Base-by-base conservation (phyloP, 1,284 basidiomycete genomes). In the Rhodotorula sp. region DNA sequence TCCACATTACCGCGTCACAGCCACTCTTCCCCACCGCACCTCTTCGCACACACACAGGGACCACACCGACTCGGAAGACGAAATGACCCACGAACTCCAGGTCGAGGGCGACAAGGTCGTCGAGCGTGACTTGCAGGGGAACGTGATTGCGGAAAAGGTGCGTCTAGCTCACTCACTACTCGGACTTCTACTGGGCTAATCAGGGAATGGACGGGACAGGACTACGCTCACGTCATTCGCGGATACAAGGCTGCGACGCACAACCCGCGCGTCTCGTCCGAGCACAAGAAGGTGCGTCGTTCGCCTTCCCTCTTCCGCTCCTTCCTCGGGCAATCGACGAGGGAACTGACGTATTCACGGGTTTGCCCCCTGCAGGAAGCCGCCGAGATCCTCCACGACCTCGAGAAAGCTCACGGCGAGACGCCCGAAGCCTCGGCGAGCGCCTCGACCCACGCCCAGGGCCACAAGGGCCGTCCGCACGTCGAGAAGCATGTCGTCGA, bases 51-150 rank as follows among this genome's bases (percentile, higher is more conserved):
- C 24, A 57, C 44, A 7, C n/a, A 44, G 36, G 24, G 39, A 27
- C 30, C 47, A 48, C 30, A 54, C 20, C 24, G 53, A 34, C 11
- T 10, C 11, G 13, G 36, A 39, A 44, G 39, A 44, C 39, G 39
- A 44, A 17, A 44, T 44, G 61, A 32, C 44, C 15, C 67, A 68
- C 67, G 46, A 53, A 30, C 62, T 68, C 27, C 20, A 13, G 19
- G 67, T 68, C 39, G 58, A 68, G 34, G 67, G 67, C 34, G 58
- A 68, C 29, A 68, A 64, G 58, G 67, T 68, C 10, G 46, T 60
- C 48, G 68, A 70, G 48, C 20, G 51, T 24, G 58, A 56, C 46
- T 32, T 22, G 19, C 11, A 34, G 22, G 68, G 68, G 30, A 49
- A 59, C n/a, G 24, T 66, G 34, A 30, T 70, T 29, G 27, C 57